A percentile compares a stretch with the other conserved stretches of the same genome.
Evolutionary conservation across 257 asterid genomes (phyloP).

Genomic region (Oldenlandia corymbosa): DNA sequence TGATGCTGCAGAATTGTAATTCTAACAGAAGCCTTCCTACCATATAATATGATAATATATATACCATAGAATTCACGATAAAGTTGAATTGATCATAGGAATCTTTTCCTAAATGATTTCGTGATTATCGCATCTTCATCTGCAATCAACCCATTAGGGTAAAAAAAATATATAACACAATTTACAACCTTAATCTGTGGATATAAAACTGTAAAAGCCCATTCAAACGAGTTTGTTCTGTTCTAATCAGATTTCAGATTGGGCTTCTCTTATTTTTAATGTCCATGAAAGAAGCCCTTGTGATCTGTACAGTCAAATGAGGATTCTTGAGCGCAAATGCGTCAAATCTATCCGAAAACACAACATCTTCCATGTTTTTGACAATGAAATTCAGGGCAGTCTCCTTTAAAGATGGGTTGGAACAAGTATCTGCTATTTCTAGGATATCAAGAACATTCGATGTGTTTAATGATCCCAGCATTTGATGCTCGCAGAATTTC

Average conservation of each 20-base stretch:
- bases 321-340: slow-evolving; percentile 88
- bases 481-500: slow-evolving; percentile 59
- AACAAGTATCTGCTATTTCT: slow-evolving; percentile 77
- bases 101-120: neutral
- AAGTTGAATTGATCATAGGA: no score
- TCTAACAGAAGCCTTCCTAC: no score
- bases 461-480: slow-evolving; percentile 61
- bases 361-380: slow-evolving; percentile 81
- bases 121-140: neutral
- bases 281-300: slow-evolving; percentile 83
- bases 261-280: slow-evolving; percentile 41
- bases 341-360: slow-evolving; percentile 67
- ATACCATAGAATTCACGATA: no score
- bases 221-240: neutral
- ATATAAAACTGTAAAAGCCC: neutral
- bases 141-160: no score
- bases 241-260: slow-evolving; percentile 16
- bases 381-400: slow-evolving; percentile 68
- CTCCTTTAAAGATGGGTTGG: slow-evolving; percentile 53
- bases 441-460: slow-evolving; percentile 67
- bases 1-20: no score
- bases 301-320: slow-evolving; percentile 80
- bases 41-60: no score
- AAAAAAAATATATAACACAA: no score
- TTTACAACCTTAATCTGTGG: neutral